Base-by-base conservation (phyloP, 1,284 basidiomycete species). In the Ustilago nuda region DNA sequence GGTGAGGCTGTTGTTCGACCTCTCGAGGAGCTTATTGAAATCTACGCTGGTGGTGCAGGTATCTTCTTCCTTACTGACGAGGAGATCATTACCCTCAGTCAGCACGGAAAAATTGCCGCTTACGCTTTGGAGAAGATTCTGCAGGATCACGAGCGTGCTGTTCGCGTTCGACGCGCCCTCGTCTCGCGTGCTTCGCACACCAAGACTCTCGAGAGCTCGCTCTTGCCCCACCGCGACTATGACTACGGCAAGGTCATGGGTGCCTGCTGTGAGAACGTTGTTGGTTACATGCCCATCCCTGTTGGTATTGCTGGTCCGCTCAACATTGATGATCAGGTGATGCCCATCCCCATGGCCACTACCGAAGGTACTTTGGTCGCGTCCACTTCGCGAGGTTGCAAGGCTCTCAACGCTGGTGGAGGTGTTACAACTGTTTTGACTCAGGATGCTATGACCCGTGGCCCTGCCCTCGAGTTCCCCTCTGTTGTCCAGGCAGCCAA, bases 221-320 rank as follows among this genome's bases (percentile, higher is more conserved):
- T 92, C 53, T 88, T 99, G 17, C 97, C 97, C 0, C 91, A 93
- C 89, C 85, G 89, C 39, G 88, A 92, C 86, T 99, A 97, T 87
- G 94, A 98, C 87, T 99, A 99, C 88, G 91, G 92, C 45, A 91
- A 93, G 32, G 95, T 99, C 60, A 91, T 96, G 78, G 96, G 96
- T 70, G 95, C 96, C 4, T 99, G 97, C 88, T 99, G 97, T 87
- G 97, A 99, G 88, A 99, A 99, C 86, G 97, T 99, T 56, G 91
- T 99, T 54, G 97, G 97, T 27, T 99, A 93, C 87, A 95, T 98
- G 87, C 97, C 97, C 27, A 87, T 99, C 41, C 97, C 97, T 0
- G 91, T 99, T 61, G 97, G 97, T 83, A 93, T 99, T 72, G 97
- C 97, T 6, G 97, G 97, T 7, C 97, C 97, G 2, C 90, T 99